A percentile compares a stretch with the other conserved stretches of the same genome.
These are phyloP conservation scores for Calonectria montana DNA, from an alignment of 2,329 filamentous ascomycete genomes.

Conservation along the genomic window DNA sequence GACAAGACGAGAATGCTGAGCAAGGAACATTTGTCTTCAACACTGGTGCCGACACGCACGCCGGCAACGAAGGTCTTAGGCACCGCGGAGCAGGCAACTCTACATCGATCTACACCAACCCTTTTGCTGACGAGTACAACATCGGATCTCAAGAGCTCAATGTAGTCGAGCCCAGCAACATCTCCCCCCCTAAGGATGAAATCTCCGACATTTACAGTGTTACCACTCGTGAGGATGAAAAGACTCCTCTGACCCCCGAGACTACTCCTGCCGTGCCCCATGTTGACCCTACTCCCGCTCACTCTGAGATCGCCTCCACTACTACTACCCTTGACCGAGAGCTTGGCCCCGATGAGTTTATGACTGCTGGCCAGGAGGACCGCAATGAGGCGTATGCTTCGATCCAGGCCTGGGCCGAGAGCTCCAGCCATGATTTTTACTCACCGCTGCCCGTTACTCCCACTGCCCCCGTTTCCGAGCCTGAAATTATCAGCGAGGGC, in stretches of 20 bases:
- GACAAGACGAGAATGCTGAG: slow-evolving; percentile 62
- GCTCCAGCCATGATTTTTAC: slow-evolving; percentile 66
- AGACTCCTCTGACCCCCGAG: slow-evolving; percentile 29
- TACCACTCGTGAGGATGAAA: slow-evolving; percentile 56
- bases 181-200: slow-evolving; percentile 60
- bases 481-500: slow-evolving; percentile 63
- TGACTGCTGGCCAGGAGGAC: slow-evolving; percentile 63
- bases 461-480: slow-evolving; percentile 61
- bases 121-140: slow-evolving; percentile 68
- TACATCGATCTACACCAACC: slow-evolving; percentile 64
- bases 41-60: slow-evolving; percentile 60
- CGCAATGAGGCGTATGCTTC: slow-evolving; percentile 64
- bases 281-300: slow-evolving; percentile 37
- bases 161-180: slow-evolving; percentile 52
- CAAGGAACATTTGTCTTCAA: slow-evolving; percentile 69
- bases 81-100: slow-evolving; percentile 58
- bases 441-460: slow-evolving; percentile 68
- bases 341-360: slow-evolving; percentile 58
- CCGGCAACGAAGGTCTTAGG: slow-evolving; percentile 58
- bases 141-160: slow-evolving; percentile 61
- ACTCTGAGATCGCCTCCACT: slow-evolving; percentile 36
- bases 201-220: slow-evolving; percentile 69
- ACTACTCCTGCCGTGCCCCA: slow-evolving; percentile 49
- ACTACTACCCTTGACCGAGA: slow-evolving; percentile 51
- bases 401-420: slow-evolving; percentile 74